These are phyloP conservation scores for Lipomyces mesembrius DNA, from an alignment of 805 yeast species.

Conservation along the genomic window DNA sequence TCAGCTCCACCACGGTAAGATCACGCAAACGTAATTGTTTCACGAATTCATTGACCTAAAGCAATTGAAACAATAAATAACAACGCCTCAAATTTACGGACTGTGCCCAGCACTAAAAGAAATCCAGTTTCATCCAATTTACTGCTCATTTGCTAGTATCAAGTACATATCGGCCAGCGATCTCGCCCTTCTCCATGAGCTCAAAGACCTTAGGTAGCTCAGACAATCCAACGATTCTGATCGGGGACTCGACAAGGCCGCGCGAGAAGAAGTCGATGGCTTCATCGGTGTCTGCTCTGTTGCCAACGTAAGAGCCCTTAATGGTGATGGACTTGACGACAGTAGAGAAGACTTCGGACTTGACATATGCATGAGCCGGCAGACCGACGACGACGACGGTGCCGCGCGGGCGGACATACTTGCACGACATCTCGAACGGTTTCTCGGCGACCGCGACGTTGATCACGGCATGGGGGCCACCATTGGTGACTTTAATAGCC, in stretches of 20 bases:
- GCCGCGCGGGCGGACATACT: slow-evolving; percentile 68
- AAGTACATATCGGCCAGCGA: slow-evolving; percentile 86
- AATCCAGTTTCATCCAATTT: background rate
- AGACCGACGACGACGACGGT: slow-evolving; percentile 75
- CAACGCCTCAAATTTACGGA: background rate
- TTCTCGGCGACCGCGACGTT: slow-evolving; percentile 74
- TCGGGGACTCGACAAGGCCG: slow-evolving; percentile 73
- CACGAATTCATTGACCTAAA: background rate
- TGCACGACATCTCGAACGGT: slow-evolving; percentile 66
- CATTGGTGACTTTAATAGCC: slow-evolving; percentile 61
- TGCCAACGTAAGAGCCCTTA: slow-evolving; percentile 85
- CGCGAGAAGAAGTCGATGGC: slow-evolving; percentile 75
- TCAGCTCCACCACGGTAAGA: background rate
- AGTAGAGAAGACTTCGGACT: slow-evolving; percentile 70
- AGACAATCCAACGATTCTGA: slow-evolving; percentile 75
- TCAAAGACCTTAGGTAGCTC: slow-evolving; percentile 70
- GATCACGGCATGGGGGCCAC: slow-evolving; percentile 78
- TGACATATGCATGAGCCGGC: slow-evolving; percentile 77
- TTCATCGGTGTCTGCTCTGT: slow-evolving; percentile 84
- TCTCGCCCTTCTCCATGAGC: slow-evolving; percentile 81
- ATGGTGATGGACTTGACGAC: slow-evolving; percentile 74
- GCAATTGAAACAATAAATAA: background rate
- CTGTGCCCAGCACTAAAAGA: background rate
- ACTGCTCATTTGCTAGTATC: slow-evolving; percentile 61
- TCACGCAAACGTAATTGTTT: background rate